Evolutionary conservation across 257 asterid species (phyloP).

Genomic region (Nicotiana noctiflora): DNA sequence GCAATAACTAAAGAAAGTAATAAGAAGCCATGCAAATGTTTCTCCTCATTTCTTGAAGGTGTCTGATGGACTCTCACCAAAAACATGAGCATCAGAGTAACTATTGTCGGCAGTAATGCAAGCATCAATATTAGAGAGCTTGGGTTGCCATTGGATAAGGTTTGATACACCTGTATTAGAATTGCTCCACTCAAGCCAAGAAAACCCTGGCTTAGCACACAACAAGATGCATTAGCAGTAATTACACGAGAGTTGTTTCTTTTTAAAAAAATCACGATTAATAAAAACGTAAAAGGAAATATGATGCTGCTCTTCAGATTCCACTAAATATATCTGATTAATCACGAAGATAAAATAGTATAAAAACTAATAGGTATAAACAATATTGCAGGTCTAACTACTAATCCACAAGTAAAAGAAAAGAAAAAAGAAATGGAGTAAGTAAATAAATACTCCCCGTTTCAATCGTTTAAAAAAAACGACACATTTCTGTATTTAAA

Average conservation of each 20-base stretch:
- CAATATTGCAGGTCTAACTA: neutral
- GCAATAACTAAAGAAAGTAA: slow-evolving; percentile 52
- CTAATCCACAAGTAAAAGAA: neutral
- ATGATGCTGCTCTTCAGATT: neutral
- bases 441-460: neutral
- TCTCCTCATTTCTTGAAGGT: slow-evolving; percentile 33
- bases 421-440: neutral
- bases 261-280: neutral
- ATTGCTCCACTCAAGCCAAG: slow-evolving; percentile 95
- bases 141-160: slow-evolving; percentile 62
- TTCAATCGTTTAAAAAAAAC: too few species aligned
- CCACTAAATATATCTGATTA: neutral
- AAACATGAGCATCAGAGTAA: slow-evolving; percentile 61
- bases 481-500: too few species aligned
- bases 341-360: neutral
- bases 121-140: slow-evolving; percentile 67
- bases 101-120: slow-evolving; percentile 58
- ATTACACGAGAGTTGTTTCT: neutral
- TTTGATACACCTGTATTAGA: slow-evolving; percentile 64
- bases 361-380: neutral
- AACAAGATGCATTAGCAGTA: neutral
- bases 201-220: slow-evolving; percentile 50
- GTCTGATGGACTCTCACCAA: slow-evolving; percentile 43
- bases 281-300: neutral
- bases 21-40: slow-evolving; percentile 54